phyloP scores from a whole-genome alignment of 345 rosid species.

The Arabidopsis suecica region DNA sequence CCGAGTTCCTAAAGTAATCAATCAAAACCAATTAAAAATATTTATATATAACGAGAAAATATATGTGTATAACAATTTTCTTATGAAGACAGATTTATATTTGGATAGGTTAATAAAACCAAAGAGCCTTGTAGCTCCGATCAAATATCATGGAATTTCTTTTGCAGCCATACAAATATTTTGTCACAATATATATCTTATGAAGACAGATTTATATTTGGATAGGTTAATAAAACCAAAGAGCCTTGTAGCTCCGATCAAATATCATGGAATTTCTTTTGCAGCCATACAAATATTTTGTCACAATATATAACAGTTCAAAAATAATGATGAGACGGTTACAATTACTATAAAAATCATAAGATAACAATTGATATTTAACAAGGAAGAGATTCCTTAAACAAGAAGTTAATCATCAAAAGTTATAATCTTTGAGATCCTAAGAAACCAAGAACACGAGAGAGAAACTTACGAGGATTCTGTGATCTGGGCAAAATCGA shows the following conservation, averaged over 20 bases:
- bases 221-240: too few species aligned
- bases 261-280: not conserved
- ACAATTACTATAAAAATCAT: not conserved
- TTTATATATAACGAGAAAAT: not conserved
- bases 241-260: too few species aligned
- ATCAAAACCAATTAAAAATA: not conserved
- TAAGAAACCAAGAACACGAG: not conserved
- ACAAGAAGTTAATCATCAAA: slow-evolving; percentile 7
- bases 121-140: too few species aligned
- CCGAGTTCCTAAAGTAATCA: slow-evolving; percentile 12
- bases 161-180: not conserved
- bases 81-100: not conserved
- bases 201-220: not conserved
- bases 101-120: too few species aligned
- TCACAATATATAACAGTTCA: not conserved
- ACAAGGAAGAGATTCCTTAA: not conserved
- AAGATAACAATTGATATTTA: not conserved
- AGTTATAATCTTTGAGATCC: not conserved
- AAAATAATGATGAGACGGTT: not conserved
- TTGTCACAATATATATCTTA: too few species aligned
- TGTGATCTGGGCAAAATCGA: slow-evolving; percentile 38
- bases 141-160: not conserved
- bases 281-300: not conserved
- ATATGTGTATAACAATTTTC: not conserved
- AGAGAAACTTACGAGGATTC: slow-evolving; percentile 38